Base-by-base conservation (phyloP, 768 basidiomycete genomes). In the button mushroom (Agaricus bisporus) region DNA sequence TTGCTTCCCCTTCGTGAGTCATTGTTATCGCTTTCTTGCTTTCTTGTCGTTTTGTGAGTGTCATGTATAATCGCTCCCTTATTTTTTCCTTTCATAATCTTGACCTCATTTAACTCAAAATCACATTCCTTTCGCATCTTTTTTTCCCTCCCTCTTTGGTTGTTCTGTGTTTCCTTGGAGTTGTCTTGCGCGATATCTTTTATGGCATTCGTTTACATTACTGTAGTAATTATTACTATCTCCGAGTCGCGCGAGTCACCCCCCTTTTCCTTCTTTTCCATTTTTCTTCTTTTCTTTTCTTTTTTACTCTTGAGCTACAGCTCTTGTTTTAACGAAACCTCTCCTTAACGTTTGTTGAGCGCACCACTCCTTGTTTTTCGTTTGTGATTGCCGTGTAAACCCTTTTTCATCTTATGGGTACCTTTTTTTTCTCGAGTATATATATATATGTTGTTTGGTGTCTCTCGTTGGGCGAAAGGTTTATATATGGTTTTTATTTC, bases 121-220 rank as follows among this genome's bases (percentile, higher is more conserved):
- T 32, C 7, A 4, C 51, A 45, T 45, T 52, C 51, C 46, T 46
- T 52, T 26, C n/a, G 17, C 47, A 28, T 48, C n/a, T 39, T 51
- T 43, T 25, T 53, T 41, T 38, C 53, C 38, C 22, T 22, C 22
- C 29, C 11, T 32, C 32, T 32, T 32, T 7, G 32, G 32, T 45
- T 55, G 38, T 48, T 37, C 20, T 17, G 18, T 10, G 17, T 32
- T 32, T 29, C 28, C 49, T 43, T 18, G 17, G 14, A 47, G 32
- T 32, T 20, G 22, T n/a, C 38, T 52, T 43, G 52, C 48, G 41
- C 38, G 36, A 32, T 52, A 32, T 51, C 14, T 39, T 49, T 37
- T 56, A 38, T 58, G 48, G 49, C 49, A 55, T 49, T 49, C 59
- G 43, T 58, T 17, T 58, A 60, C 48, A 46, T 26, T 58, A 55